Conservation (phyloP, 495 filamentous ascomycete species). For the Lichina pygmaea region DNA sequence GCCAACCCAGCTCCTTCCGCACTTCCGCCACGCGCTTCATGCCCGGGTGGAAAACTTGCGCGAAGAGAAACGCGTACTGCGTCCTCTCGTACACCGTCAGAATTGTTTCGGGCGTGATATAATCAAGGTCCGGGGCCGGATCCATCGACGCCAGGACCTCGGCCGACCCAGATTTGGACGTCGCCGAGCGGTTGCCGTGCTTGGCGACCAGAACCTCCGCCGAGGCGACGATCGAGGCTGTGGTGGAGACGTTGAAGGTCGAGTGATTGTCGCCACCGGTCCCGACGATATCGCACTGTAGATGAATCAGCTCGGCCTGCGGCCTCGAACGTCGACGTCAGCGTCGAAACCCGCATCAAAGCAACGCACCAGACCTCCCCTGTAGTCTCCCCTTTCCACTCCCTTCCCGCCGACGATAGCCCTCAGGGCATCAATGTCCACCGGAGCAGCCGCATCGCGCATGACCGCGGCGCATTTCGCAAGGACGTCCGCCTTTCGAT, state of each 20-base stretch:
- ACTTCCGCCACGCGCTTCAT: slow-evolving; percentile 70
- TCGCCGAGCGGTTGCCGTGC: slow-evolving; percentile 89
- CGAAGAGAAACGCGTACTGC: slow-evolving; percentile 91
- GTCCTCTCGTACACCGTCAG: slow-evolving; percentile 38
- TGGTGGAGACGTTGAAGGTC: slow-evolving; percentile 95
- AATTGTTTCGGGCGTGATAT: slow-evolving; percentile 43
- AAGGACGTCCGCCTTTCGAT: slow-evolving; percentile 54
- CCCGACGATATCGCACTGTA: slow-evolving; percentile 83
- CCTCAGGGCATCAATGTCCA: slow-evolving; percentile 30
- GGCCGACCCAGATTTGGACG: slow-evolving; percentile 82
- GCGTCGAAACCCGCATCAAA: slow-evolving; percentile 1
- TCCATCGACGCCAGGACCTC: slow-evolving; percentile 55
- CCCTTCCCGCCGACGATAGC: slow-evolving; percentile 27
- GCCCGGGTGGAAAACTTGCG: slow-evolving; percentile 83
- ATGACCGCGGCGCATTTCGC: slow-evolving; percentile 43
- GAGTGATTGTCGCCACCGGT: slow-evolving; percentile 90
- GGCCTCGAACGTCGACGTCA: slow-evolving; percentile 1
- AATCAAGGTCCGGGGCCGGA: slow-evolving; percentile 46
- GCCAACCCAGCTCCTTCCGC: slow-evolving; percentile 58
- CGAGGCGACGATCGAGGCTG: slow-evolving; percentile 74
- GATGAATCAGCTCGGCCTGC: neutral
- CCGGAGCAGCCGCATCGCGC: slow-evolving; percentile 37
- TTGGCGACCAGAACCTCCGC: slow-evolving; percentile 62
- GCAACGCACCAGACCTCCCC: slow-evolving; percentile 32
- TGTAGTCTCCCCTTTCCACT: slow-evolving; percentile 39